Evolutionary conservation across 352 stramenopile species (phyloP), one percentile per base, ranked within the genome.

Genomic region (Globisporangium paroecandrum): DNA sequence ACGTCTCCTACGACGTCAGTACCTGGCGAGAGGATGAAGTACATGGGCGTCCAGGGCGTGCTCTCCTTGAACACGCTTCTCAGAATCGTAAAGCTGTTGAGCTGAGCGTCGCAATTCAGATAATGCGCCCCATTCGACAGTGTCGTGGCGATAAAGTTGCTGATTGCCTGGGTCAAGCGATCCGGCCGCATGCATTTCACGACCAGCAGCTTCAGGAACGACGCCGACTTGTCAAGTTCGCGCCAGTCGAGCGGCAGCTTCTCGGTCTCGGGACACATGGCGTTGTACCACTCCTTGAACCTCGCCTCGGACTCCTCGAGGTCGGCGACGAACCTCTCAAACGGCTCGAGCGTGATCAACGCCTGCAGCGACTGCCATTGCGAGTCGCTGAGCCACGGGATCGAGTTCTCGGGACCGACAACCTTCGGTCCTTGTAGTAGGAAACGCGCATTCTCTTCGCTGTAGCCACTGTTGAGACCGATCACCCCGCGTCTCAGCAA

Each of bases 1-100:
- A 99, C 81, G 74, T 99, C 95, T 0, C 87, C 92, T 22, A 99
- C 94, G 0, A 99, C 95, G 75, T 99, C 98, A 0, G 96, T 97
- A n/a, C 95, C 97, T 4, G 96, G 95, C 51, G 91, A 98, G 54
- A 99, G 75, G 63, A 99, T 97, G 68, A 99, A 99, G 73, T 98
- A 99, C 69, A 99, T 96, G 18, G 97, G 97, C n/a, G 96, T 99
- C 70, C 78, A 95, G 15, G 97, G 90, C 22, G 91, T 98, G 12
- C 89, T 98, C 62, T 99, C 97, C 24, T 78, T 74, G 61, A 98
- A 98, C 2, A 89, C 91, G 57, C 95, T 92, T n/a, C 98, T 83
- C 25, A 99, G 77, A 27, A 99, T 90, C 24, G 97, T 82, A 70
- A 97, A 97, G 64, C 90, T 97, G 72, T 98, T 99, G 47, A 99